Evolutionary conservation across 305 asterid genomes (phyloP), one percentile per base, ranked within the genome.

Genomic region (Caryopteris hybrid): DNA sequence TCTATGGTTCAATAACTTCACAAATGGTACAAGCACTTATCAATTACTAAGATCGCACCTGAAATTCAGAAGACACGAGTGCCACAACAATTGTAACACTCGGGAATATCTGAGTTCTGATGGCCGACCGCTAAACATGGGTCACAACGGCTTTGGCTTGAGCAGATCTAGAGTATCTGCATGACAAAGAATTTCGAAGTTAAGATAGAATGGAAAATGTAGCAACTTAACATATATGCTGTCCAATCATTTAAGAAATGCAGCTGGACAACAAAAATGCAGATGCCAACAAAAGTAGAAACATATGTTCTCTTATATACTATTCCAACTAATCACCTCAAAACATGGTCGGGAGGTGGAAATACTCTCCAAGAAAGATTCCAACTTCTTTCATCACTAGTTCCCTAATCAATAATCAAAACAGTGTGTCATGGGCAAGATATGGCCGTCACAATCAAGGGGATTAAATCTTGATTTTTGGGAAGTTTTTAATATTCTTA

Each of bases 101-200:
- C 79, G 7, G 90, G 96, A 70, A 91, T 89, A 75, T 94, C 93
- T n/a, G 23, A 65, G 41, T 55, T 60, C 80, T 69, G 91, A 83
- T 56, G 95, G 91, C 38, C 83, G 91, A 56, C 96, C 96, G 75
- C 95, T 73, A 53, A 78, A 81, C 52, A 87, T 70, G 13, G 97
- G 97, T 96, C 96, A 89, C 64, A 91, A 57, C 31, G 96, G 91
- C 84, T 87, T 91, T 27, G n/a, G 91, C 92, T 75, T 77, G 82
- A 52, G 81, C 75, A 17, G 82, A 78, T 46, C 86, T 79, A 47
- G 84, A 87, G 69, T 88, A 88, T 85, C 98, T 91, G 85, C 71
- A 80, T 68, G 34, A 62, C 64, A 52, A 81, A 27, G 3, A 70
- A 60, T 18, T 42, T 12, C 6, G 31, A 68, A n/a, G 29, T 42